Evolutionary conservation across 2,329 filamentous ascomycete species (phyloP), one percentile per base, ranked within the genome.

Genomic region (Aspergillus pseudoterreus): DNA sequence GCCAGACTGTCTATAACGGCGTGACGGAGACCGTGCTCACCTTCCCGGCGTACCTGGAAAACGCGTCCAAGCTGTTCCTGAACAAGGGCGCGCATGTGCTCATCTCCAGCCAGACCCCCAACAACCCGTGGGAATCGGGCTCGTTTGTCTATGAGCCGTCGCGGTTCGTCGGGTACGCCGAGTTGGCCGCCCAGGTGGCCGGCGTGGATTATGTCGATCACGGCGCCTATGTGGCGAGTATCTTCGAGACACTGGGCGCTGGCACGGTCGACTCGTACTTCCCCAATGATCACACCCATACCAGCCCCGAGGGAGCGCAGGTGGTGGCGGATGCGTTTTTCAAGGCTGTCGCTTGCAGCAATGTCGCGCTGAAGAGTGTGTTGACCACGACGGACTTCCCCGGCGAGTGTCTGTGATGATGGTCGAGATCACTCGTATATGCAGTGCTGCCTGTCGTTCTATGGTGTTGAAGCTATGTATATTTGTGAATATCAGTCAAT

Each of bases 261-360:
- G 53, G 68, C 0, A 73, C 69, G 3, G 80, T 83, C 22, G 77
- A 83, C 63, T 69, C 71, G 0, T 73, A 78, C 55, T 87, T 78
- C 54, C 80, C 82, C 0, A 74, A 75, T 17, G 83, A 85, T 58
- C 83, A 86, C 64, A 86, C 83, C 0, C 84, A 86, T 64, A 85
- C 83, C 2, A 79, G 76, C 47, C 71, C 80, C 0, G 71, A 68
- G 24, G 79, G 82, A n/a, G 82, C 84, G 1, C 72, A 81, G 53
- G 68, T 78, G 4, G 78, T 82, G 48, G 77, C 82, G 0, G 72
- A 79, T 58, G 77, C 80, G 4, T 86, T 85, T 59, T 77, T 83
- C 27, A 82, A 83, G 71, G 82, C 74, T 0, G 63, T 83, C 14
- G 71, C 75, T 53, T 83, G 80, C 58, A 74, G 68, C 2, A 73